A percentile compares a stretch with the other conserved stretches of the same genome.
phyloP scores from a whole-genome alignment of 2,329 filamentous ascomycete species.

The Stylonectria norvegica region DNA sequence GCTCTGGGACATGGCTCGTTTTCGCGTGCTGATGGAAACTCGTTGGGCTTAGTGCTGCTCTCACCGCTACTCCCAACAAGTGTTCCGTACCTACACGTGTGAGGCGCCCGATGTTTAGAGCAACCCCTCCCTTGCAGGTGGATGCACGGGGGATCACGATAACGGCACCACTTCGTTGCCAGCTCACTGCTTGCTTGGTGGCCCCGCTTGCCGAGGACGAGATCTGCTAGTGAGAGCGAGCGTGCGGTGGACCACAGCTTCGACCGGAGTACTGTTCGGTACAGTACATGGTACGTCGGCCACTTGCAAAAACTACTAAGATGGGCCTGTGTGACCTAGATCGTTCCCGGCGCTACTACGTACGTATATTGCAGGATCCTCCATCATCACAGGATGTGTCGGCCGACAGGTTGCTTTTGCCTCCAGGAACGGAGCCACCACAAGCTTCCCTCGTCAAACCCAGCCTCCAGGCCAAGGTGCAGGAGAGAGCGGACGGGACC shows the following conservation, averaged over 20 bases:
- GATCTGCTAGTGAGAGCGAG: slow-evolving; percentile 6
- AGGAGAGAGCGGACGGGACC: slow-evolving; percentile 1
- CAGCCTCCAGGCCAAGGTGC: slow-evolving; percentile 2
- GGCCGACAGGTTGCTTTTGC: slow-evolving; percentile 12
- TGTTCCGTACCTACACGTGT: slow-evolving; percentile 20
- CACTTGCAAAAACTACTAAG: slow-evolving; percentile 9
- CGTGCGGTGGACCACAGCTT: too few species aligned
- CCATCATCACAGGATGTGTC: slow-evolving; percentile 19
- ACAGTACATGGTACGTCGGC: not conserved
- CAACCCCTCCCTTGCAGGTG: slow-evolving; percentile 21
- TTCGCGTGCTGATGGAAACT: slow-evolving; percentile 19
- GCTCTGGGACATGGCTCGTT: slow-evolving; percentile 11
- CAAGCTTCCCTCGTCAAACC: slow-evolving; percentile 1
- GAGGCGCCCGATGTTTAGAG: slow-evolving; percentile 20
- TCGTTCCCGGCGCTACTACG: slow-evolving; percentile 17
- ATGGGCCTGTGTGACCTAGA: slow-evolving; percentile 19
- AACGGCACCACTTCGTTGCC: slow-evolving; percentile 27
- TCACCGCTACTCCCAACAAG: slow-evolving; percentile 24
- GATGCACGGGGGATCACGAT: slow-evolving; percentile 24
- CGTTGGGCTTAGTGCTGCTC: slow-evolving; percentile 25
- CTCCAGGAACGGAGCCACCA: slow-evolving; percentile 8
- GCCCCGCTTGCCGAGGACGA: slow-evolving; percentile 20
- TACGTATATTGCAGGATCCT: slow-evolving; percentile 26
- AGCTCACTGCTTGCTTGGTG: slow-evolving; percentile 19
- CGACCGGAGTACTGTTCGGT: not conserved